Percentiles rank a stretch among this genome's conserved stretches.
phyloP scores from a whole-genome alignment of 106 monocot genomes.

The Phalaenopsis equestris region DNA sequence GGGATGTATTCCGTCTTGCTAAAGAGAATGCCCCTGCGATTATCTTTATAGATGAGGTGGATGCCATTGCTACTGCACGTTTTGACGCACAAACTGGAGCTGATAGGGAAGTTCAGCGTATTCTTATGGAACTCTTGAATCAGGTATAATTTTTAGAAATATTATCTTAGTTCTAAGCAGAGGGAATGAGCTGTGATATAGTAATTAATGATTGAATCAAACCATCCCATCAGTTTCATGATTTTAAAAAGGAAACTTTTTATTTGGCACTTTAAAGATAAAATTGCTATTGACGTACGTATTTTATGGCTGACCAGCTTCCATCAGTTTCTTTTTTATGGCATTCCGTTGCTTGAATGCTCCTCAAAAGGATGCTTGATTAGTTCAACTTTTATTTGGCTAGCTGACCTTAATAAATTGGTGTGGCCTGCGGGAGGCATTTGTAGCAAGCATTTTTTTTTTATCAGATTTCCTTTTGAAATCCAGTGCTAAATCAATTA shows the following conservation, averaged over 20 bases:
- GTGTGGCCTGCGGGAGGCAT: not conserved
- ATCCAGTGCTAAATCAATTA: not conserved
- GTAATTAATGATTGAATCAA: not conserved
- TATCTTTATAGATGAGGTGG: slow-evolving; percentile 98
- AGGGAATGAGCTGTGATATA: not conserved
- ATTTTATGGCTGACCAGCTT: not conserved
- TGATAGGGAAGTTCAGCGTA: slow-evolving; percentile 96
- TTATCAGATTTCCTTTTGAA: not conserved
- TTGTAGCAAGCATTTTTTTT: not conserved
- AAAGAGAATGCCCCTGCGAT: slow-evolving; percentile 99
- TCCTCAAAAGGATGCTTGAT: not conserved
- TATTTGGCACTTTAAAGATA: not conserved
- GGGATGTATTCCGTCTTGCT: slow-evolving; percentile 97
- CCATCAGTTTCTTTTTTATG: not conserved
- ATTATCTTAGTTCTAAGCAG: not conserved
- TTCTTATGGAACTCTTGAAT: slow-evolving; percentile 94
- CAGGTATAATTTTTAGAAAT: slow-evolving; percentile 35
- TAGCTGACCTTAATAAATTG: not conserved
- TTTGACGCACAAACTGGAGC: slow-evolving; percentile 99
- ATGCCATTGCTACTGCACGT: slow-evolving; percentile 94
- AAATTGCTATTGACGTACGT: not conserved
- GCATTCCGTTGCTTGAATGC: not conserved
- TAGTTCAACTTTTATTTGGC: not conserved
- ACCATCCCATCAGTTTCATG: not conserved
- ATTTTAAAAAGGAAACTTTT: not conserved